Base-by-base conservation (phyloP, 768 basidiomycete genomes). In the Boletus rubroflammeus region DNA sequence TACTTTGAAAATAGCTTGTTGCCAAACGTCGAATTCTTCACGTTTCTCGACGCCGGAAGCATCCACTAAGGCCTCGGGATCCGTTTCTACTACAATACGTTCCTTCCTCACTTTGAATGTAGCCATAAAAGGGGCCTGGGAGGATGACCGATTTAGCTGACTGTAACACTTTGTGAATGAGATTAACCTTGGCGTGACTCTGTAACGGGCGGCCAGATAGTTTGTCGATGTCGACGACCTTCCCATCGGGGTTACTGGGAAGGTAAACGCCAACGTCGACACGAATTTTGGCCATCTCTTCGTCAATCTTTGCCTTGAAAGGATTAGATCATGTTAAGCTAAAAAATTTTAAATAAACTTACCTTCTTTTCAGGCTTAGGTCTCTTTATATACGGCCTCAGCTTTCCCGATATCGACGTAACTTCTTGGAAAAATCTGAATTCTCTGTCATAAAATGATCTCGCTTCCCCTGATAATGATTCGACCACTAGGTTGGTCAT, bases 1-100 rank as follows among this genome's bases (percentile, higher is more conserved):
- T 54, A 99, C 97, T 78, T 99, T 99, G 85, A 99, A 99, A 58
- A 99, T 99, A 1, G 97, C 97, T 60, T 93, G 88, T 56, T 96
- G 93, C 95, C 93, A 98, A 43, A 95, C 86, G 57, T 98, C 93
- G 65, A 88, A 91, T 61, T 86, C 79, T 42, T 77, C 76, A 28
- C 71, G 79, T 41, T 72, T 84, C 63, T 85, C 83, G 29, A 76
- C 67, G 5, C 80, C 83, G 14, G 73, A 77, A n/a, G 77, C 82
- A 26, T 86, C 81, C 47, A 92, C 68, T 26, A 94, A 74, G 17
- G 85, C 84, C 54, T 93, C 88, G 0, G 90, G 84, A 64, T 93
- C 81, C 11, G 79, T 78, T 55, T 84, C 75, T 21, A 92, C 72
- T 21, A 84, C 80, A 23, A 86, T 66, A 6, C 81, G 78, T 58